These are phyloP conservation scores for Penicillium sp. DNA, from an alignment of 2,329 filamentous ascomycete species.

Conservation along the genomic window DNA sequence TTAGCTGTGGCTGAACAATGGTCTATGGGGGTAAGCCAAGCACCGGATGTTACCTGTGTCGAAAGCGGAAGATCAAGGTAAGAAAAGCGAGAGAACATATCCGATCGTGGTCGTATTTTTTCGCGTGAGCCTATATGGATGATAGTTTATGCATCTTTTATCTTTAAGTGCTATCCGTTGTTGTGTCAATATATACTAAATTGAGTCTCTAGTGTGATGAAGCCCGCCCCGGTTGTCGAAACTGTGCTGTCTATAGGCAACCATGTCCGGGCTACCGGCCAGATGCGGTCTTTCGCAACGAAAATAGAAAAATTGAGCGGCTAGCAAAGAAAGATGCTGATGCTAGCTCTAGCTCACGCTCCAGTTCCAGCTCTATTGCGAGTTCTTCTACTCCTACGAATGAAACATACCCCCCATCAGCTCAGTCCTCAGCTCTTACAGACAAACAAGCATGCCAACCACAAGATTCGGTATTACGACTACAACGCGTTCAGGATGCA, in stretches of 20 bases:
- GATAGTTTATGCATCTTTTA: not conserved
- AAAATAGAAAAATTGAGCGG: constrained; percentile 36
- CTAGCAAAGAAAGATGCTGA: constrained; percentile 30
- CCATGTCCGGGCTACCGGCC: constrained; percentile 45
- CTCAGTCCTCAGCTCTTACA: constrained; percentile 7
- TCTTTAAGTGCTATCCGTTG: not conserved
- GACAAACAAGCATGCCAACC: not conserved
- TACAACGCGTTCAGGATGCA: constrained; percentile 33
- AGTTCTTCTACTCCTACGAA: constrained; percentile 10
- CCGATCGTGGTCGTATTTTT: not conserved
- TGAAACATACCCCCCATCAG: constrained; percentile 3
- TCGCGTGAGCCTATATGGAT: not conserved
- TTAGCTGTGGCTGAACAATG: constrained; percentile 33
- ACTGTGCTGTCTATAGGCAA: constrained; percentile 41
- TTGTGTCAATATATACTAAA: constrained; percentile 6
- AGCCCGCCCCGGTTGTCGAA: constrained; percentile 40
- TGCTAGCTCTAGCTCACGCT: not conserved
- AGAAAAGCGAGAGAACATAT: constrained; percentile 14
- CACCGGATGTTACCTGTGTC: constrained; percentile 46
- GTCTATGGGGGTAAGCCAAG: constrained; percentile 48
- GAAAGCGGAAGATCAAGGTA: constrained; percentile 48
- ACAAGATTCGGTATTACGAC: constrained; percentile 13
- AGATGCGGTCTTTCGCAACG: constrained; percentile 41
- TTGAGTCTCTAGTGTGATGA: constrained; percentile 40
- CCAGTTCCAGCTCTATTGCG: not conserved